These are phyloP conservation scores for Lachancea quebecensis DNA, from an alignment of 805 yeast species.

Conservation along the genomic window DNA sequence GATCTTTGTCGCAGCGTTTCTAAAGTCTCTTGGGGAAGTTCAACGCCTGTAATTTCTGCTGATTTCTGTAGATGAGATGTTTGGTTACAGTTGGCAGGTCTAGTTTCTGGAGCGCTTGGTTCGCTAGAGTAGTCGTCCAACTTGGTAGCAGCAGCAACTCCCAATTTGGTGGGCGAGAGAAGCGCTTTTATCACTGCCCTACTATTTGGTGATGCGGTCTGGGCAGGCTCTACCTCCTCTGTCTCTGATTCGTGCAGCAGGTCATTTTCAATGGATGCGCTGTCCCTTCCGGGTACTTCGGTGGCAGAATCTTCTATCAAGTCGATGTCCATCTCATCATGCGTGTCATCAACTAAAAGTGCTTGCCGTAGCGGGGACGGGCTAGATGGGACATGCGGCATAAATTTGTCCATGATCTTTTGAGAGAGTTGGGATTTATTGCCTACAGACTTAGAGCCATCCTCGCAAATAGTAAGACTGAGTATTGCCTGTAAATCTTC, in stretches of 20 bases:
- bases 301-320: background rate
- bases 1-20: slow-evolving; percentile 15
- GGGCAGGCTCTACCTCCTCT: slow-evolving; percentile 1
- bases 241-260: slow-evolving; percentile 9
- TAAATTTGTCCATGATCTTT: slow-evolving; percentile 12
- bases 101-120: background rate
- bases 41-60: slow-evolving; percentile 1
- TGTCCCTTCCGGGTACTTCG: background rate
- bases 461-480: slow-evolving; percentile 14
- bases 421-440: slow-evolving; percentile 9
- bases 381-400: slow-evolving; percentile 14
- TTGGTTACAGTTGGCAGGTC: background rate
- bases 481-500: slow-evolving; percentile 19
- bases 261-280: slow-evolving; percentile 2
- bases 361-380: slow-evolving; percentile 16
- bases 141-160: slow-evolving; percentile 26
- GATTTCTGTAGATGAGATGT: background rate
- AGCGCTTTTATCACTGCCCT: slow-evolving; percentile 18
- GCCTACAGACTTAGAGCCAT: slow-evolving; percentile 1
- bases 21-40: background rate
- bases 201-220: slow-evolving; percentile 5
- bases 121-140: slow-evolving; percentile 11
- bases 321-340: slow-evolving; percentile 19
- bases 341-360: slow-evolving; percentile 9
- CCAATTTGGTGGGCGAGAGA: slow-evolving; percentile 26